Percentiles rank a stretch among this genome's conserved stretches.
phyloP scores from a whole-genome alignment of 345 rosid genomes.

The Carallia brachiata region DNA sequence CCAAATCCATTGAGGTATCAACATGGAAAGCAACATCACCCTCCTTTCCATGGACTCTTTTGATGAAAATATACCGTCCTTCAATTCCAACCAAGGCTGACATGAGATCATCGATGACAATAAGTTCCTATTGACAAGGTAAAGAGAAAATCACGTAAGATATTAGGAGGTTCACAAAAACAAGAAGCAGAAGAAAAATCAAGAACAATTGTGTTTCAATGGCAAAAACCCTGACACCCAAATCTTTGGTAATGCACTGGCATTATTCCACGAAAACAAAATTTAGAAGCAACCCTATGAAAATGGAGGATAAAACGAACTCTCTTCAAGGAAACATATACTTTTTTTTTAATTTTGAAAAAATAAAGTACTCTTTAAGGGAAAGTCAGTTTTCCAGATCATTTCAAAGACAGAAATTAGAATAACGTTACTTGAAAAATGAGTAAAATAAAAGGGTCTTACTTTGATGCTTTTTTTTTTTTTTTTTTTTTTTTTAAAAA shows the following conservation, averaged over 20 bases:
- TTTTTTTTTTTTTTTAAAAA: too few relatives aligned
- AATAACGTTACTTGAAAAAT: too few relatives aligned
- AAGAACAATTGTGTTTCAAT: too few relatives aligned
- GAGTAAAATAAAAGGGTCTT: too few relatives aligned
- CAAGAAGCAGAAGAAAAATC: neutral
- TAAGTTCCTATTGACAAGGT: constrained; percentile 61
- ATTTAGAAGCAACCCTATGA: neutral
- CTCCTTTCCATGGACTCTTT: constrained; percentile 56
- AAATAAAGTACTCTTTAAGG: too few relatives aligned
- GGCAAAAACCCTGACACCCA: too few relatives aligned
- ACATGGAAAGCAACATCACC: constrained; percentile 62
- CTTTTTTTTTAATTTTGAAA: too few relatives aligned
- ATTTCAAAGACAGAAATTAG: too few relatives aligned
- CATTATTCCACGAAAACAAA: too few relatives aligned
- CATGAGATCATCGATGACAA: constrained; percentile 85
- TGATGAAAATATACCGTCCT: constrained; percentile 83
- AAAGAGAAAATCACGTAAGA: neutral
- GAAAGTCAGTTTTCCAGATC: too few relatives aligned
- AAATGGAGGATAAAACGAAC: neutral
- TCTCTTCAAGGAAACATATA: neutral
- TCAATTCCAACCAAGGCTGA: constrained; percentile 93
- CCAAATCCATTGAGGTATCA: constrained; percentile 90
- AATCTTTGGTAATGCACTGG: too few relatives aligned
- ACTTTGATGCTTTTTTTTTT: too few relatives aligned
- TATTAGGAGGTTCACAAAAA: neutral